Base-by-base conservation (phyloP, 352 stramenopile species). In the Saprolegnia diclina region DNA sequence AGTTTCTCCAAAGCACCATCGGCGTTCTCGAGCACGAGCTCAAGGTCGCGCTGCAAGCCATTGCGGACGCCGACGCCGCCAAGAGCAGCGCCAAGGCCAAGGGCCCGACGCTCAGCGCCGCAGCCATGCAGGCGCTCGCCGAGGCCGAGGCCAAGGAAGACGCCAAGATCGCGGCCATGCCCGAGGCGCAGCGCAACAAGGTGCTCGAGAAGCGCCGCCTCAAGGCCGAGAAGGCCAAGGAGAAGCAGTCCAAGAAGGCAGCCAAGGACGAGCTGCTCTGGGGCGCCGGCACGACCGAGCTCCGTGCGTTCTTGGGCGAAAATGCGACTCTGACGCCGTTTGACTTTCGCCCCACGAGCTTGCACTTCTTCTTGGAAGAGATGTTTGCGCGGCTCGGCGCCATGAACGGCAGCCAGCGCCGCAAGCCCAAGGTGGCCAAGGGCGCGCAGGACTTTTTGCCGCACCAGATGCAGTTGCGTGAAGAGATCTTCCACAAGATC, bases 401-500 rank as follows among this genome's bases (percentile, higher is more conserved):
- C 4, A 79, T 81, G 62, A 91, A 79, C 59, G 85, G 87, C 46
- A 85, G 87, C 19, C 70, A 80, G 65, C 84, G 85, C n/a, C 84
- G 87, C 56, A 91, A 92, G 68, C 87, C 87, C 26, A 94, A 94
- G 76, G 89, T 94, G 54, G 87, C 85, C 46, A 93, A 93, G 72
- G 97, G 97, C 10, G 95, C 96, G 35, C 87, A 98, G 65, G 97
- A 99, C 74, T 99, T 98, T 72, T 72, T 96, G 44, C 95, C 95
- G 21, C 82, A 95, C 45, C 95, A 99, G 74, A 99, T 99, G 97
- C 78, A 85, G 64, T 88, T 99, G 67, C 90, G 97, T 29, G 92
- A 99, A 74, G 83, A 97, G 72, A 97, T 97, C 37, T 99, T 99
- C 77, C 88, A 94, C 73, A 97, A 95, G 70, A 99, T 99, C 76